Evolutionary conservation across 352 stramenopile genomes (phyloP), one percentile per base, ranked within the genome.

Genomic region (Globisporangium middletonii): DNA sequence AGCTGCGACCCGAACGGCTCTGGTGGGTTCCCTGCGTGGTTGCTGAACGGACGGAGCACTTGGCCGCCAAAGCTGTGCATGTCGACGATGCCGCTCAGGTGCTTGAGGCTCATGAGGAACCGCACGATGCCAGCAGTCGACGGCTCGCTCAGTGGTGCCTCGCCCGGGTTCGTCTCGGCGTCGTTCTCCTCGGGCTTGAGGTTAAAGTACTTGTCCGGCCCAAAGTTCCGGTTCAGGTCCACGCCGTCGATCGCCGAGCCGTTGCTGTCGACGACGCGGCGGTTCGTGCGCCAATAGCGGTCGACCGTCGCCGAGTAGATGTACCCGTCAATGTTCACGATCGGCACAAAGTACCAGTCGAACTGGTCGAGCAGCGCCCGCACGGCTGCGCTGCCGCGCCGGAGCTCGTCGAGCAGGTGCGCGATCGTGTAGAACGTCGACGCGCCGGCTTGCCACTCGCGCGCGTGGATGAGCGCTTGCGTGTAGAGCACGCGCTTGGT

Each of bases 301-400:
- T 89, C 69, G 0, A 61, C 50, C 5, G 80, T 71, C 75, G 75
- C 88, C 50, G 83, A 74, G 62, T 87, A 86, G n/a, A 79, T 68
- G 65, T 89, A 93, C 18, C 83, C 83, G 43, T 92, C 83, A 45
- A 89, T 68, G 55, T 92, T 92, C 42, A 89, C 77, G 53, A 92
- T 71, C 2, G 83, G 83, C 27, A 89, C 78, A 50, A 92, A 88
- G 60, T 88, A 88, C 76, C 79, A 85, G 65, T 92, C 78, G 47
- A 80, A 79, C 12, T 72, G 65, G 33, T 79, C 68, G 19, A 79
- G 71, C 30, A 79, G 35, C 33, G 28, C 35, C 5, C 37, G 57
- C 12, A 56, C 60, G 30, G 57, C 56, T 30, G 62, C 27, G 8
- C 60, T 44, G 26, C 67, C 63, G 51, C 55, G 61, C 52, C 66